Evolutionary conservation across 2,329 filamentous ascomycete genomes (phyloP), one percentile per base, ranked within the genome.

Genomic region (Penicillium sp.): DNA sequence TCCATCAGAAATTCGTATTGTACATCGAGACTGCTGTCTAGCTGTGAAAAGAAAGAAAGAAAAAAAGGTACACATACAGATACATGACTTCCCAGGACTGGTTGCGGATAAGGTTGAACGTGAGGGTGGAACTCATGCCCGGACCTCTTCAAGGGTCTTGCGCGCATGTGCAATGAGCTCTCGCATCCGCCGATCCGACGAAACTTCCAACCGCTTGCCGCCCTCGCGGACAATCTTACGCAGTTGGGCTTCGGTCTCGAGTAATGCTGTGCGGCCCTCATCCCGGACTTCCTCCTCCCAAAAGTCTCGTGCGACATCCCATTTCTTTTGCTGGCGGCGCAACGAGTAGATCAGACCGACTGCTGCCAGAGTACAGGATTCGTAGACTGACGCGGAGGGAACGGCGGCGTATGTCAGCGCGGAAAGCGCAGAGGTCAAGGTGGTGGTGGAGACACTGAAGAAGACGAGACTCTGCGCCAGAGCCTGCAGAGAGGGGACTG

Each of bases 381-480:
- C 80, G 49, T 81, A 82, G 1, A 78, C 47, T 1, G 74, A 74
- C 6, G 76, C 72, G 0, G 75, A 69, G 0, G 75, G 72, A 7
- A 76, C 60, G 12, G 79, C 80, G 13, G 80, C 54, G 61, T 79
- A 82, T 3, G 81, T 72, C 47, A 83, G 73, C 0, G 69, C 74
- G 0, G 76, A 78, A 2, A 83, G 70, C 0, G 77, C 78, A 9
- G 76, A 73, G 1, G 79, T 79, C 3, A 86, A 70, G 4, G 82
- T 81, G 0, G 87, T 86, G 0, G 88, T 88, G 45, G 83, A 85
- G 0, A 88, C 71, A 0, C 87, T 86, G 60, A 90, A 83, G 4
- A 94, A 65, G 4, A 95, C 82, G 2, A 90, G 79, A 48, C 77
- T 81, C 66, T 90, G 86, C 1, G 85, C 85, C 0, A 88, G 73